Evolutionary conservation across 148 eudicot species (phyloP), one percentile per base, ranked within the genome.

Genomic region (Selenicereus undatus): DNA sequence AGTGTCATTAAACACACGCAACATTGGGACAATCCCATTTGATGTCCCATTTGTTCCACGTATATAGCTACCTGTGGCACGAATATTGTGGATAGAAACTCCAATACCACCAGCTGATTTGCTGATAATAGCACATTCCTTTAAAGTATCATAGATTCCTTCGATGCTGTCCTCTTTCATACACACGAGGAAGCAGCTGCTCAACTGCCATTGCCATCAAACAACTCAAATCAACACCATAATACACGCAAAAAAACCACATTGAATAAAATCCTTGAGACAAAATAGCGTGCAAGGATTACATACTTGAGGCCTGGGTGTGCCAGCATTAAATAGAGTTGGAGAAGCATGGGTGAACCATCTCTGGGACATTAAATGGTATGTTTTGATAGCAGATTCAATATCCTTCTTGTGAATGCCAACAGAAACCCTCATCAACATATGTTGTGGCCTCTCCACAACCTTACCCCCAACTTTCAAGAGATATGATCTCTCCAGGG

Each of bases 331-430:
- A 78, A 96, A 96, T 29, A 96, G 93, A 72, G 99, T 96, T 8
- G 99, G 99, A n/a, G 99, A 96, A 82, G 98, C 98, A 88, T 96
- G 99, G 69, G 98, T 93, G 88, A 96, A 96, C 98, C 99, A 92
- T 72, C 98, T 83, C 87, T 96, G 99, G 32, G 98, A 96, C 93
- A 96, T 92, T 77, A 93, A 83, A 87, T 96, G 98, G 74, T 96
- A 96, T 60, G 99, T 96, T 83, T 75, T 85, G 80, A 96, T 81
- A 24, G 84, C 99, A 24, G 98, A 91, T 20, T 92, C 97, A 45
- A 96, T 89, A 77, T 96, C 98, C 71, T 93, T 91, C 83, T 96
- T 96, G 80, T 96, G 98, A 72, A 96, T 96, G 30, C 99, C 99
- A 80, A 96, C 97, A 76, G 98, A 78, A 81, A 96, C 99, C 80